Evolutionary conservation across 2,329 filamentous ascomycete genomes (phyloP).

Genomic region (Hawksworthiomyces lignivorus): DNA sequence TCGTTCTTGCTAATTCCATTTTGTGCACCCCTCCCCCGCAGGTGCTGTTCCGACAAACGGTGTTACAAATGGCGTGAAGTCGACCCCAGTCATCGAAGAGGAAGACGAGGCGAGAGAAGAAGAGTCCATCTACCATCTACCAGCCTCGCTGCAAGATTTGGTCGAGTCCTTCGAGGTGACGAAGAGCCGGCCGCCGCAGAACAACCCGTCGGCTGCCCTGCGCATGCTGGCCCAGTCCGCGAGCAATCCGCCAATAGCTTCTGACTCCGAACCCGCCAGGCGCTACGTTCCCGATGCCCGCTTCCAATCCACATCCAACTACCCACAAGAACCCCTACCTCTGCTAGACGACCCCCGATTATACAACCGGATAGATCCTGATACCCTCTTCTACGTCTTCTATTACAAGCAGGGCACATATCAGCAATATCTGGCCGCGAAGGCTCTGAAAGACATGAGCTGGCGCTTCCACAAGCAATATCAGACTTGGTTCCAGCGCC

Average conservation of each 20-base stretch:
- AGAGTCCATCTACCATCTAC: slow-evolving; percentile 88
- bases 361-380: slow-evolving; percentile 84
- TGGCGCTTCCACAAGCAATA: slow-evolving; percentile 99
- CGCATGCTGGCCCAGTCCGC: slow-evolving; percentile 71
- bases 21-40: slow-evolving; percentile 1
- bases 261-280: slow-evolving; percentile 74
- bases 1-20: too few species aligned
- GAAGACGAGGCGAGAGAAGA: slow-evolving; percentile 46
- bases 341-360: slow-evolving; percentile 88
- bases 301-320: slow-evolving; percentile 68
- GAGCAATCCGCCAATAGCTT: slow-evolving; percentile 61
- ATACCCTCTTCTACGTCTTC: slow-evolving; percentile 97
- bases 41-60: slow-evolving; percentile 42
- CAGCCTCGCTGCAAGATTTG: slow-evolving; percentile 79
- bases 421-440: slow-evolving; percentile 90
- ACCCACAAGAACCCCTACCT: slow-evolving; percentile 83
- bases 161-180: slow-evolving; percentile 84
- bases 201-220: slow-evolving; percentile 58
- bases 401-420: slow-evolving; percentile 97
- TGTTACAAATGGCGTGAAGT: slow-evolving; percentile 42
- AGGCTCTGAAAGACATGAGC: slow-evolving; percentile 95
- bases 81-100: slow-evolving; percentile 23
- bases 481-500: slow-evolving; percentile 97
- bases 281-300: slow-evolving; percentile 79
- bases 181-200: slow-evolving; percentile 58